phyloP scores from a whole-genome alignment of 176 grass and related monocot species.

The Cenchrus purpureus region DNA sequence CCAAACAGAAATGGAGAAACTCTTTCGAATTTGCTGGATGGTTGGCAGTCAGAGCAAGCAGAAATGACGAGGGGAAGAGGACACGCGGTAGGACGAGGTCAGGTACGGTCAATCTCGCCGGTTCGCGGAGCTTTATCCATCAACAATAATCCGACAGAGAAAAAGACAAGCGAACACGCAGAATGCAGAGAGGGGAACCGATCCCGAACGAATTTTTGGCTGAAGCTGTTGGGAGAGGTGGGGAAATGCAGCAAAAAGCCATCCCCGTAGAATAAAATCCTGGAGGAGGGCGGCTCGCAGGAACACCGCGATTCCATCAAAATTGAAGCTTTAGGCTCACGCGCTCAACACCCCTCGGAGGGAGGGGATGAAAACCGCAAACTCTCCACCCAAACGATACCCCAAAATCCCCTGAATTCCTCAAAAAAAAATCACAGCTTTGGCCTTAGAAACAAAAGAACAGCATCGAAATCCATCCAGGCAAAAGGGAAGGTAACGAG shows the following conservation, averaged over 20 bases:
- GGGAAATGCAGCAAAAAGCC: neutral
- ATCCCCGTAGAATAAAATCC: neutral
- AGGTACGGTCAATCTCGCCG: constrained; percentile 26
- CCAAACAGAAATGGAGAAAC: neutral
- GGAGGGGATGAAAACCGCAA: neutral
- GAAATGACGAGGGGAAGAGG: constrained; percentile 31
- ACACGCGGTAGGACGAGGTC: neutral
- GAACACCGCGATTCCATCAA: neutral
- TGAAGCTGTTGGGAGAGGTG: too few species aligned
- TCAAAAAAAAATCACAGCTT: neutral
- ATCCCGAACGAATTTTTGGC: neutral
- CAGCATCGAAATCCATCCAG: neutral
- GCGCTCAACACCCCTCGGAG: neutral
- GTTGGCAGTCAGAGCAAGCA: neutral
- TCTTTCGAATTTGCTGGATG: neutral
- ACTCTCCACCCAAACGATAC: neutral
- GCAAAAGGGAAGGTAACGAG: too few species aligned
- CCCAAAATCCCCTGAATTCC: neutral
- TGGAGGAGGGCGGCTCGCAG: neutral
- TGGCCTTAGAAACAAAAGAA: neutral
- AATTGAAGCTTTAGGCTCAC: neutral
- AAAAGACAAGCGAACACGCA: neutral
- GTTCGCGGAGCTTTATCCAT: constrained; percentile 9
- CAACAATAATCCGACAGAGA: neutral
- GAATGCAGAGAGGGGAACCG: neutral